Conservation (phyloP, 495 filamentous ascomycete species). For the Rostrohypoxylon terebratum region DNA sequence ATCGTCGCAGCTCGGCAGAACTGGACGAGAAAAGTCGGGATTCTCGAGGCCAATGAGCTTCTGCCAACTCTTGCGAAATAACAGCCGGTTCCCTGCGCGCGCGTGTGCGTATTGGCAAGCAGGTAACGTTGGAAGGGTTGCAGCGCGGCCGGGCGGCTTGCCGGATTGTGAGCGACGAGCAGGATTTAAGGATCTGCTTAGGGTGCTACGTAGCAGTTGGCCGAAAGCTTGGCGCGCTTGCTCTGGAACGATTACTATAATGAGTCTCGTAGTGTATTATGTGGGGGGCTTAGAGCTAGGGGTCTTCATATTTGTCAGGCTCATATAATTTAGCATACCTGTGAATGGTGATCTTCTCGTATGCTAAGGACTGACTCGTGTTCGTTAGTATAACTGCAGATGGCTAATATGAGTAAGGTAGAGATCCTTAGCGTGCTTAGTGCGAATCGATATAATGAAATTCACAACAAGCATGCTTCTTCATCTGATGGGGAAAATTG, state of each 20-base stretch:
- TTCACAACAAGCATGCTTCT: background rate
- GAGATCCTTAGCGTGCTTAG: background rate
- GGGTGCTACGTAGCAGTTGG: conserved; percentile 20
- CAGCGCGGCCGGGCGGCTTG: conserved; percentile 27
- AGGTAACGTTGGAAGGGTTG: conserved; percentile 21
- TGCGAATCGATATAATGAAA: background rate
- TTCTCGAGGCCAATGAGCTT: conserved; percentile 17
- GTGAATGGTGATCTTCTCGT: background rate
- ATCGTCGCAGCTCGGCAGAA: conserved; percentile 37
- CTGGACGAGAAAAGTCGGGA: conserved; percentile 1
- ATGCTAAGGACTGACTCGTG: conserved; percentile 17
- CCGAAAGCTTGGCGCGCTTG: conserved; percentile 29
- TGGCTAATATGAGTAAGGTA: conserved; percentile 2
- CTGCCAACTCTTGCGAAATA: conserved; percentile 35
- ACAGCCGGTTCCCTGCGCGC: conserved; percentile 3
- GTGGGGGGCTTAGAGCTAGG: background rate
- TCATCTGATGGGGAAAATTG: background rate
- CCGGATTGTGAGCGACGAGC: conserved; percentile 19
- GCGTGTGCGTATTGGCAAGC: conserved; percentile 11
- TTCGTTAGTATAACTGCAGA: background rate
- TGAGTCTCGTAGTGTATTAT: conserved; percentile 27
- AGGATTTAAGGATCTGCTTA: conserved; percentile 21
- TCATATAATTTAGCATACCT: conserved; percentile 8
- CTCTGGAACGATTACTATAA: conserved; percentile 5
- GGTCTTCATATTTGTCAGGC: conserved; percentile 6